These are phyloP conservation scores for Chrysosphaeria jannelii DNA, from an alignment of 2,329 filamentous ascomycete species.

Conservation along the genomic window DNA sequence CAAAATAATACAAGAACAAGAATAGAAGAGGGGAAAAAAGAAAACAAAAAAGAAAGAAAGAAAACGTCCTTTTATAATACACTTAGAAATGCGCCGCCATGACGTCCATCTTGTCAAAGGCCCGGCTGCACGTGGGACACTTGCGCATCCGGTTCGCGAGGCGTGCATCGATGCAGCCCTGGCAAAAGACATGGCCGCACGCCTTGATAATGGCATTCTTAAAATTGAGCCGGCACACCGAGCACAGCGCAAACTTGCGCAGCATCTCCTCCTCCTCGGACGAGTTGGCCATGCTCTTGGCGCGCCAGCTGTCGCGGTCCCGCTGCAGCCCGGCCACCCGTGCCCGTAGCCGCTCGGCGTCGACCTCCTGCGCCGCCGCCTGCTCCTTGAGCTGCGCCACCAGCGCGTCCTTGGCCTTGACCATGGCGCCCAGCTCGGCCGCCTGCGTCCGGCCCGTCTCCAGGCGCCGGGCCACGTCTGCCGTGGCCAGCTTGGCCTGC, in stretches of 20 bases:
- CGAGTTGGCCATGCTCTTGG: constrained; percentile 51
- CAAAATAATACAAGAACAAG: constrained; percentile 1
- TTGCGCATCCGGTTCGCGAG: constrained; percentile 76
- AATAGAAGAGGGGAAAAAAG: not conserved
- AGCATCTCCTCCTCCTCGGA: constrained; percentile 63
- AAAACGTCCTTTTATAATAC: not conserved
- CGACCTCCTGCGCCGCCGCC: constrained; percentile 32
- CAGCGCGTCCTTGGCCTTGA: constrained; percentile 44
- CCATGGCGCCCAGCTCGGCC: constrained; percentile 39
- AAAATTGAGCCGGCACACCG: constrained; percentile 74
- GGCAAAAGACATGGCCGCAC: constrained; percentile 87
- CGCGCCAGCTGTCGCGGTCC: constrained; percentile 62
- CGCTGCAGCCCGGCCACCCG: constrained; percentile 53
- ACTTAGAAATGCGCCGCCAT: constrained; percentile 33
- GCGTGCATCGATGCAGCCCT: constrained; percentile 65
- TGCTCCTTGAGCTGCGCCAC: constrained; percentile 20
- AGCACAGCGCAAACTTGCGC: constrained; percentile 59
- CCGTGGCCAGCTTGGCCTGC: constrained; percentile 37
- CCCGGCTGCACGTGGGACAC: constrained; percentile 76
- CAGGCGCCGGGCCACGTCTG: constrained; percentile 36
- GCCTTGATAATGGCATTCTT: constrained; percentile 85
- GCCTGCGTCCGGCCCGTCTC: constrained; percentile 53
- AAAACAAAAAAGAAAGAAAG: not conserved
- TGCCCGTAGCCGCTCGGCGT: constrained; percentile 52
- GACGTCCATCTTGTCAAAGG: constrained; percentile 72